Evolutionary conservation across 495 filamentous ascomycete genomes (phyloP), one percentile per base, ranked within the genome.

Genomic region (Arthonia radiata): DNA sequence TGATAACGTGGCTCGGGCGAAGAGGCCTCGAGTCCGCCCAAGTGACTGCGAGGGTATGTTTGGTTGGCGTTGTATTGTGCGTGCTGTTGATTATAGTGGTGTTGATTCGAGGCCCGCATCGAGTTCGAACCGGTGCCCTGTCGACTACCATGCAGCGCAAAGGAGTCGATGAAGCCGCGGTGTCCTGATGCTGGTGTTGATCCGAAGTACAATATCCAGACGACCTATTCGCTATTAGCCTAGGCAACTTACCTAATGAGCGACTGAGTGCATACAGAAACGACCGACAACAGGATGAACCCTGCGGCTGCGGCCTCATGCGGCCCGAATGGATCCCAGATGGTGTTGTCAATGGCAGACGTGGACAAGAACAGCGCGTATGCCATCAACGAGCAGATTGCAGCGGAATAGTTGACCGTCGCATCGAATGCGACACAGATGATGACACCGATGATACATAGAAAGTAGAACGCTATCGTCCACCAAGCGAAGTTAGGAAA

Each of bases 201-300:
- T 31, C 86, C 86, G 40, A 90, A 99, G 53, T 94, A 92, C 53
- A 92, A 90, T 33, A 94, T 91, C 86, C 86, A 99, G 25, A 94
- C 64, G 40, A 93, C 76, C 83, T 93, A 40, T n/a, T 5, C 8
- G 9, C 10, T 18, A 18, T 32, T 29, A 34, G 34, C 12, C 23
- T 14, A n/a, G n/a, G n/a, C n/a, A 26, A 15, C 12, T 13, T 11
- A 12, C 2, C 17, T 17, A 3, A 12, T 11, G 9, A 23, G 23
- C 15, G 7, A 28, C n/a, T 21, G 8, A n/a, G 8, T 28, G 58
- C 72, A 42, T 59, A 92, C 83, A 42, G 75, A 66, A 28, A 94
- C 70, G 68, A 94, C 93, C 18, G 83, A 77, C 17, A 94, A 57
- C n/a, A 94, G 59, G 33, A 99, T 93, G 45, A 83, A 81, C 10